Evolutionary conservation across 2,329 filamentous ascomycete species (phyloP).

Genomic region (Pseudodiploospora longispora): DNA sequence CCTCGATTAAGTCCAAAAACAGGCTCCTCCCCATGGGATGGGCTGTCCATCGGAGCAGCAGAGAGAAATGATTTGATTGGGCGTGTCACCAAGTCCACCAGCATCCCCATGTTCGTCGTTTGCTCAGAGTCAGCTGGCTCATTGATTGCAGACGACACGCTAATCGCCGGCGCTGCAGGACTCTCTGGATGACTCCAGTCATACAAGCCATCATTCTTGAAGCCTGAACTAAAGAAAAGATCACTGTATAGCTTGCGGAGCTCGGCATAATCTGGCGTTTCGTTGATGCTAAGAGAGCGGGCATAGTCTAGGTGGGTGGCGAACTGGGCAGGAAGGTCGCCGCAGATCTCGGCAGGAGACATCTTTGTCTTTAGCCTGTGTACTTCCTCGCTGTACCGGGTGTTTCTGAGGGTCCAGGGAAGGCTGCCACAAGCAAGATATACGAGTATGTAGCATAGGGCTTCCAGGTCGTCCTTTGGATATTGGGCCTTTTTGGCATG

Average conservation of each 20-base stretch:
- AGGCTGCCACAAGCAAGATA: slow-evolving; percentile 8
- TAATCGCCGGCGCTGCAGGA: no score
- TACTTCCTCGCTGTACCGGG: background rate
- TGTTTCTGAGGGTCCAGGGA: slow-evolving; percentile 5
- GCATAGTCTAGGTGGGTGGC: slow-evolving; percentile 4
- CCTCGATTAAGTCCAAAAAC: no score
- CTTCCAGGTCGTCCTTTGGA: slow-evolving; percentile 10
- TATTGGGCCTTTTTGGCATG: slow-evolving; percentile 1
- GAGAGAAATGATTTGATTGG: no score
- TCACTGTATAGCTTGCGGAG: slow-evolving; percentile 3
- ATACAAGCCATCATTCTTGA: slow-evolving; percentile 5
- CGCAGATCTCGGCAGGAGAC: background rate
- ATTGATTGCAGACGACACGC: no score
- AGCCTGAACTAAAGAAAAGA: background rate
- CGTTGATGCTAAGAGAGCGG: background rate
- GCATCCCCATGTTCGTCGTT: no score
- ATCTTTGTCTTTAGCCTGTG: background rate
- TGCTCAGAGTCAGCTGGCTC: no score
- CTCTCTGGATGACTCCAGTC: slow-evolving; percentile 2
- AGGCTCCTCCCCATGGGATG: no score
- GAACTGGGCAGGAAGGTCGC: slow-evolving; percentile 4
- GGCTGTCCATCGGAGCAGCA: no score
- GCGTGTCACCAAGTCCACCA: no score
- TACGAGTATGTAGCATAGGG: slow-evolving; percentile 10
- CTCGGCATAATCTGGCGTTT: slow-evolving; percentile 1